A percentile compares a stretch with the other conserved stretches of the same genome.
phyloP scores from a whole-genome alignment of 176 grass and related monocot genomes.

The Oryza glumipatula region DNA sequence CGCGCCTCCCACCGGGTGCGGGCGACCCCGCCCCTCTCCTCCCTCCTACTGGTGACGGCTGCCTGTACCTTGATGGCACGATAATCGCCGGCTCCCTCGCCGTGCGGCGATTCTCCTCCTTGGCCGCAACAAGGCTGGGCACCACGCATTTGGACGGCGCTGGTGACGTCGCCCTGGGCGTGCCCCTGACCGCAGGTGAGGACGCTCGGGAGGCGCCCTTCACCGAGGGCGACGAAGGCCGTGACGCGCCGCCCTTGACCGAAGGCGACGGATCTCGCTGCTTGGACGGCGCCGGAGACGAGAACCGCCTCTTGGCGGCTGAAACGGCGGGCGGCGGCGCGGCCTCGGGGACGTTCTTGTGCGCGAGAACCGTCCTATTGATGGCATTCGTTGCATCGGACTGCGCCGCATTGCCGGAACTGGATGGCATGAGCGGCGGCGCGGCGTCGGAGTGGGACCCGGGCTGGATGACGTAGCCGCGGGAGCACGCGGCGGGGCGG shows the following conservation, averaged over 20 bases:
- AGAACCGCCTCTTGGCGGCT: constrained; percentile 53
- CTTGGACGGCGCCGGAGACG: constrained; percentile 56
- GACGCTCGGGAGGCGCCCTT: constrained; percentile 40
- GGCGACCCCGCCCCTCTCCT: constrained; percentile 59
- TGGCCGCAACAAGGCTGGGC: constrained; percentile 68
- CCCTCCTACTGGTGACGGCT: constrained; percentile 61
- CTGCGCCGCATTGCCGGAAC: constrained; percentile 11
- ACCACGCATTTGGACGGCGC: constrained; percentile 86
- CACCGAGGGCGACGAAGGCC: constrained; percentile 40
- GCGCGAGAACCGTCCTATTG: constrained; percentile 46
- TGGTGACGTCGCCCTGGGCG: constrained; percentile 62
- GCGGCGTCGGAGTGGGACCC: constrained; percentile 51
- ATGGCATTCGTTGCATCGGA: not conserved
- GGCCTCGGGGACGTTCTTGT: constrained; percentile 51
- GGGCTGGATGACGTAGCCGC: constrained; percentile 74
- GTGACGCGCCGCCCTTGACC: constrained; percentile 20
- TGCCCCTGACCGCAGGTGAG: constrained; percentile 44
- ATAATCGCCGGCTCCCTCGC: constrained; percentile 74
- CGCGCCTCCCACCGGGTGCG: constrained; percentile 47
- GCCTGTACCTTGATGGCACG: constrained; percentile 79
- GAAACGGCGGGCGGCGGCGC: constrained; percentile 2
- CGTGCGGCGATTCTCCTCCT: constrained; percentile 69
- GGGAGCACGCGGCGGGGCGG: constrained; percentile 38
- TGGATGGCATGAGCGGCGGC: constrained; percentile 71
- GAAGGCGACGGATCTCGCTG: constrained; percentile 53